These are phyloP conservation scores for Globisporangium echinulatum DNA, from an alignment of 352 stramenopile species.

Conservation along the genomic window DNA sequence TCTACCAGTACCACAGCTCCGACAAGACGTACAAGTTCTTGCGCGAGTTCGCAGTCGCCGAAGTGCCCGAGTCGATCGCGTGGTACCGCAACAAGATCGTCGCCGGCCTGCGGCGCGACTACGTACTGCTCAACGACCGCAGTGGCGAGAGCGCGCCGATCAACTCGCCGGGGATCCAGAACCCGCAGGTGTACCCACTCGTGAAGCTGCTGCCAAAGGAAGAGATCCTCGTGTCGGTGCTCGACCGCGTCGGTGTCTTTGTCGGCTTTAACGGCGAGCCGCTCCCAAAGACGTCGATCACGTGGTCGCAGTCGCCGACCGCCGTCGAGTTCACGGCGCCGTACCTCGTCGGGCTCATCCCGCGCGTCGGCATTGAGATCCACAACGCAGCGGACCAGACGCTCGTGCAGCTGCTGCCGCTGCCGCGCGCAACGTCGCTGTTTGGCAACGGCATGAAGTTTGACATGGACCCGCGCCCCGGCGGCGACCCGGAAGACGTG, in stretches of 20 bases:
- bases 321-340: conserved; percentile 74
- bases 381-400: conserved; percentile 64
- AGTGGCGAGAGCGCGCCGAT: conserved; percentile 63
- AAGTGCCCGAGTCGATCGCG: conserved; percentile 71
- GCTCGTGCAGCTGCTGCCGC: conserved; percentile 67
- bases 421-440: conserved; percentile 59
- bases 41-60: conserved; percentile 67
- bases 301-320: conserved; percentile 67
- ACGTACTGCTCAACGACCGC: conserved; percentile 81
- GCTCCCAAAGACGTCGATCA: conserved; percentile 75
- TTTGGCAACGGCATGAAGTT: conserved; percentile 90
- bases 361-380: conserved; percentile 76
- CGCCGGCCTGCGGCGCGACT: conserved; percentile 68
- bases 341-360: conserved; percentile 73
- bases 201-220: conserved; percentile 84
- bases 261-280: conserved; percentile 75
- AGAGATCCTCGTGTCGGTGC: conserved; percentile 73
- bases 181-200: conserved; percentile 56
- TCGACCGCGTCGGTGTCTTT: conserved; percentile 82
- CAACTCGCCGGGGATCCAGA: conserved; percentile 64
- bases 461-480: conserved; percentile 78
- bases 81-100: conserved; percentile 89
- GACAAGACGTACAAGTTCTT: conserved; percentile 79
- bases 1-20: conserved; percentile 79
- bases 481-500: conserved; percentile 70